Conservation (phyloP, 352 stramenopile genomes). For the Pythium rhizo-oryzae region DNA sequence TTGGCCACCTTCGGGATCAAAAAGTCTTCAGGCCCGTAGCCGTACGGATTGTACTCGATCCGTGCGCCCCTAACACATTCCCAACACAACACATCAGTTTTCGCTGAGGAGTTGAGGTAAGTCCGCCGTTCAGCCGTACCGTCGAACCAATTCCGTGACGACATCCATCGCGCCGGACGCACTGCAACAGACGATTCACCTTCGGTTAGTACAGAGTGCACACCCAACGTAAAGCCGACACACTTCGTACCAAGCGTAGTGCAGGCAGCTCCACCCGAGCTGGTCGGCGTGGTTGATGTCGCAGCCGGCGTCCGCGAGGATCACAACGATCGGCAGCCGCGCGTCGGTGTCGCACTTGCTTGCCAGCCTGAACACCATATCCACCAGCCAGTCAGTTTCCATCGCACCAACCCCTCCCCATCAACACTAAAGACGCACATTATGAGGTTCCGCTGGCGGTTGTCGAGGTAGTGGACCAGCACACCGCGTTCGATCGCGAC, state of each 20-base stretch:
- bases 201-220: too few species aligned
- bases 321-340: conserved; percentile 81
- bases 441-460: conserved; percentile 76
- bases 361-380: conserved; percentile 45
- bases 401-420: not conserved
- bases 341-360: conserved; percentile 84
- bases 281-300: conserved; percentile 87
- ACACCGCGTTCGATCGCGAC: conserved; percentile 86
- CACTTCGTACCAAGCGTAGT: conserved; percentile 75
- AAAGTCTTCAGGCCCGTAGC: conserved; percentile 86
- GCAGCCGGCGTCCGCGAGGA: conserved; percentile 80
- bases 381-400: not conserved
- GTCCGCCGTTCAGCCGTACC: conserved; percentile 24
- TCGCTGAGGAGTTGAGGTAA: too few species aligned
- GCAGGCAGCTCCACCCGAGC: conserved; percentile 83
- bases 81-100: not conserved
- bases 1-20: conserved; percentile 78
- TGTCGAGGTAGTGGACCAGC: conserved; percentile 76
- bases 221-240: too few species aligned
- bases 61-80: conserved; percentile 40
- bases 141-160: conserved; percentile 71
- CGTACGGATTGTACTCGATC: conserved; percentile 85
- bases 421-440: conserved; percentile 43
- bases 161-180: conserved; percentile 75
- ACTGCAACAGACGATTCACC: conserved; percentile 34